phyloP scores from a whole-genome alignment of 129 eudicot species.

The Escallonia rubra region DNA sequence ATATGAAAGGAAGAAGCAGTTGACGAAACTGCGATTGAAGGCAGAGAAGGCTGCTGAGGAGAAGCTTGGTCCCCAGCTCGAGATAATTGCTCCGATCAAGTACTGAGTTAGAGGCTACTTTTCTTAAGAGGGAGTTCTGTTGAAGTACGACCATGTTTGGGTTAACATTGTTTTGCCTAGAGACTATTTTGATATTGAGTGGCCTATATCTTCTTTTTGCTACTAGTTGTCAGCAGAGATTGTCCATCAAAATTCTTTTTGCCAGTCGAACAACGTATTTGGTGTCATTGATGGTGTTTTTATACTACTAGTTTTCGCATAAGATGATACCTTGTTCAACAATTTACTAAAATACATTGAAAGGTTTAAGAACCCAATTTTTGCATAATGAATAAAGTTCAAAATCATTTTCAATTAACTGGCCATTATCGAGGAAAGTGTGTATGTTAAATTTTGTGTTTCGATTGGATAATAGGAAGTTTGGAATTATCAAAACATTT shows the following conservation, averaged over 20 bases:
- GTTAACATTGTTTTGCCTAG: constrained; percentile 7
- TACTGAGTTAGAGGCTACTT: constrained; percentile 35
- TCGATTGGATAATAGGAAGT: too few species aligned
- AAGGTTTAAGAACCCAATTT: too few species aligned
- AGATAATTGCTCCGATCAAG: constrained; percentile 61
- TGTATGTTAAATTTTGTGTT: too few species aligned
- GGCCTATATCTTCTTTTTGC: background rate
- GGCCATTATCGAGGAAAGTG: too few species aligned
- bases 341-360: too few species aligned
- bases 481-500: too few species aligned
- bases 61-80: constrained; percentile 76
- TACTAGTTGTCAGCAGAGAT: background rate
- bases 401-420: too few species aligned
- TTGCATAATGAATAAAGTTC: too few species aligned
- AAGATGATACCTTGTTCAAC: too few species aligned
- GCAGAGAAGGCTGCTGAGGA: constrained; percentile 77
- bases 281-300: too few species aligned
- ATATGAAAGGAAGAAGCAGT: constrained; percentile 78
- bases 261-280: too few species aligned
- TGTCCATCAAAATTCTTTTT: background rate
- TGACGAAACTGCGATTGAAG: constrained; percentile 53
- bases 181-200: constrained; percentile 6
- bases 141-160: constrained; percentile 4
- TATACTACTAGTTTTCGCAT: too few species aligned
- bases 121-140: constrained; percentile 19